A percentile compares a stretch with the other conserved stretches of the same genome.
These are phyloP conservation scores for Microbotryum violaceum DNA, from an alignment of 1,284 basidiomycete genomes.

Conservation along the genomic window DNA sequence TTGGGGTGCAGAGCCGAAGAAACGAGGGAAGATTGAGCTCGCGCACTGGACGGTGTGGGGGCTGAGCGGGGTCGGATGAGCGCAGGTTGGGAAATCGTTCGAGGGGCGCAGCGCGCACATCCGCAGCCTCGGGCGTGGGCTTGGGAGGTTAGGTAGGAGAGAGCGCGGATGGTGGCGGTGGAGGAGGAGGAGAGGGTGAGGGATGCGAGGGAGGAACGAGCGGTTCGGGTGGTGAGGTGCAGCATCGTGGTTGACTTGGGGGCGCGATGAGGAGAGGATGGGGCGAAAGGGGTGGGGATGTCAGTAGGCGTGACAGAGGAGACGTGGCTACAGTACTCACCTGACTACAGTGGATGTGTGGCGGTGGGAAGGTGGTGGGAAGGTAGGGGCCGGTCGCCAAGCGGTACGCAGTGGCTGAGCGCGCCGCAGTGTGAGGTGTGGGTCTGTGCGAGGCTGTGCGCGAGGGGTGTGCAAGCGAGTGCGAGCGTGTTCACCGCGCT, in stretches of 20 bases:
- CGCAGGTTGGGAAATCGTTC: constrained; percentile 1
- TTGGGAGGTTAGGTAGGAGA: constrained; percentile 10
- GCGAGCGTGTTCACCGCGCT: no score
- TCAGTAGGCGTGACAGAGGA: no score
- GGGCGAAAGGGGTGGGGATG: no score
- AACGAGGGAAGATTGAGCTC: background rate
- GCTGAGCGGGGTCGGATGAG: constrained; percentile 3
- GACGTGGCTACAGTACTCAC: no score
- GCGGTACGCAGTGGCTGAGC: no score
- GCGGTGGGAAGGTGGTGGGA: no score
- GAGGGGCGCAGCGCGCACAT: constrained; percentile 19
- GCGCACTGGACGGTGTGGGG: background rate
- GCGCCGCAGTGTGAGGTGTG: no score
- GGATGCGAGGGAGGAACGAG: constrained; percentile 11
- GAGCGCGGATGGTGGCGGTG: background rate
- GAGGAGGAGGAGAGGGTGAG: background rate
- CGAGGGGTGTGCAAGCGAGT: no score
- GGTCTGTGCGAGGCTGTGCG: no score
- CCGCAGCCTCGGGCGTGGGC: constrained; percentile 17
- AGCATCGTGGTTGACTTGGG: constrained; percentile 12
- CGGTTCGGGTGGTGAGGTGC: constrained; percentile 16
- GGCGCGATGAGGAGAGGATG: constrained; percentile 7
- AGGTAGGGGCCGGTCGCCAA: no score
- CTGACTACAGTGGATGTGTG: no score
- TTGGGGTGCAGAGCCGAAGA: background rate